Base-by-base conservation (phyloP, 2,329 filamentous ascomycete species). In the Malbranchea cinnamomea region DNA sequence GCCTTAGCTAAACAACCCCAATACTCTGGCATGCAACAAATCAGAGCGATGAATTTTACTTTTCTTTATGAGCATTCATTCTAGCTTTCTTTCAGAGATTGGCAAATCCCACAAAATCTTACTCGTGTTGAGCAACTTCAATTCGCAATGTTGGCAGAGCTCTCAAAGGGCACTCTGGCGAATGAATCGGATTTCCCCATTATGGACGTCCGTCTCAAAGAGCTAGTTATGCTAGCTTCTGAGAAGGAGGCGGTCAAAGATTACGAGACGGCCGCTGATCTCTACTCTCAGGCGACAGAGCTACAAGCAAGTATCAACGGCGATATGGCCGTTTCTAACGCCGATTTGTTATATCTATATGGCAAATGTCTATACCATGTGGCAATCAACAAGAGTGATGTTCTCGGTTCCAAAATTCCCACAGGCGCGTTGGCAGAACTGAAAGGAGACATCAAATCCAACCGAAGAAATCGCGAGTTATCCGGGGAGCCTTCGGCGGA, bases 311-410 rank as follows among this genome's bases (percentile, higher is more conserved):
- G 82, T 52, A 65, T 94, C 52, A 89, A 94, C 53, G 89, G 87
- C 53, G 89, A 95, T 57, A 80, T 91, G 67, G 74, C 74, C 10
- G 74, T 81, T 3, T 76, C 83, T 34, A 98, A 98, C 46, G 87
- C 85, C 29, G 87, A 95, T 51, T 71, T 98, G 26, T 71, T 95
- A 12, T 98, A 92, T 55, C 71, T 84, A 40, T 98, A 98, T 56
- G 89, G 89, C 9, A 81, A 87, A 50, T 83, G 83, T 33, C 63
- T 98, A 12, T 95, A 92, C 66, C 85, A 85, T 53, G 79, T 95
- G 36, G 89, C 85, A 17, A 80, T 95, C 52, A 77, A 74, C 53
- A 93, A 92, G 56, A 94, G 84, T 50, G 85, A 95, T 49, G 85
- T 98, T 14, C 66, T 98, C 20, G 89, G 89, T 34, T 81, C 79